Evolutionary conservation across 2,329 filamentous ascomycete genomes (phyloP).

Genomic region (Calonectria ilicicola): DNA sequence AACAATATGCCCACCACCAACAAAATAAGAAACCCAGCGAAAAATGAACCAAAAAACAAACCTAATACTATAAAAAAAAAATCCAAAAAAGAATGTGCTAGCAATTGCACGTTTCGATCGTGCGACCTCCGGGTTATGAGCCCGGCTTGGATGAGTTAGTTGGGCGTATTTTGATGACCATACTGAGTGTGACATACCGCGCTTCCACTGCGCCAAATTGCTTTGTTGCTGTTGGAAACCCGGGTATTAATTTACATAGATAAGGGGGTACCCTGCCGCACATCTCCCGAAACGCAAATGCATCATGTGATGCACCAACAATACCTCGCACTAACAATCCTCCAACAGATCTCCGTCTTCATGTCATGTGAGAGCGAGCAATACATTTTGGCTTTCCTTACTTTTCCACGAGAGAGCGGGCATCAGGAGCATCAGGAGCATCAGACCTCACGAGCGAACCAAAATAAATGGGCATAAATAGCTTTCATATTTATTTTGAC

Average conservation of each 20-base stretch:
- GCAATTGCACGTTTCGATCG: conserved; percentile 26
- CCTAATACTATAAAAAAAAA: neutral
- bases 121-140: conserved; percentile 25
- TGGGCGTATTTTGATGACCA: neutral
- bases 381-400: too few relatives aligned
- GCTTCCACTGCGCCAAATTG: conserved; percentile 26
- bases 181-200: neutral
- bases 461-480: conserved; percentile 26
- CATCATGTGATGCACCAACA: too few relatives aligned
- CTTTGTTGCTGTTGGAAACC: neutral
- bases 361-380: too few relatives aligned
- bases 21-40: neutral
- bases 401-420: neutral
- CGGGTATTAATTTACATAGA: neutral
- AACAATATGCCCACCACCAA: too few relatives aligned
- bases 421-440: neutral
- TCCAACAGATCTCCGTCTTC: too few relatives aligned
- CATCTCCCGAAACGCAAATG: too few relatives aligned
- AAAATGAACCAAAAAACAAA: neutral
- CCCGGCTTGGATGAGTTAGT: conserved; percentile 6
- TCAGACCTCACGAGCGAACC: neutral
- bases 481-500: conserved; percentile 32
- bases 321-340: too few relatives aligned
- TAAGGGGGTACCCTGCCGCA: neutral
- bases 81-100: conserved; percentile 12